Conservation (phyloP, 495 filamentous ascomycete species). For the Hypomontagnella monticulosa region DNA sequence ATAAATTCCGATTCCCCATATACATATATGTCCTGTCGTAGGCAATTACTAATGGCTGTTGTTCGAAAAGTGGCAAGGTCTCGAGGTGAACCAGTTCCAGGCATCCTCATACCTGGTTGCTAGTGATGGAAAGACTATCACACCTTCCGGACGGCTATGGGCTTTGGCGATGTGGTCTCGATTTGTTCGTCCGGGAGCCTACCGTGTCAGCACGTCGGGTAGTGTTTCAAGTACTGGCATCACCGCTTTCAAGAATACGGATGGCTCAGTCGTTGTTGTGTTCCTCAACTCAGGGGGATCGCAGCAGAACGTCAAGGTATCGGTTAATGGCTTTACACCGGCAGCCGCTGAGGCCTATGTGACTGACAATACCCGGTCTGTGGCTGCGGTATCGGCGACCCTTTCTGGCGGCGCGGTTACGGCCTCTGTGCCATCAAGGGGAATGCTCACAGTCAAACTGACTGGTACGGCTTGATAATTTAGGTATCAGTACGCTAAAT, state of each 20-base stretch:
- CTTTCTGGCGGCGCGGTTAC: conserved; percentile 33
- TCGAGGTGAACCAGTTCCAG: conserved; percentile 46
- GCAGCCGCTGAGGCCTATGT: conserved; percentile 42
- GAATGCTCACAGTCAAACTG: conserved; percentile 45
- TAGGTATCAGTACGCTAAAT: background rate
- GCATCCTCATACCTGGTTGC: conserved; percentile 53
- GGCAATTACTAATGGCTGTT: background rate
- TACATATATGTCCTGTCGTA: background rate
- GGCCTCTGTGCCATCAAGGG: conserved; percentile 34
- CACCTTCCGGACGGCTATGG: conserved; percentile 57
- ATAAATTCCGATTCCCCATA: background rate
- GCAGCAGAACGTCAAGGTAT: conserved; percentile 39
- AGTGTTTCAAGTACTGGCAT: conserved; percentile 48
- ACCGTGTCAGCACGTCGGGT: conserved; percentile 51
- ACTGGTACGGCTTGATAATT: conserved; percentile 13
- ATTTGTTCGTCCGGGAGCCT: conserved; percentile 59
- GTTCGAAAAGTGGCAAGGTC: conserved; percentile 53
- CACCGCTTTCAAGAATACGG: conserved; percentile 59
- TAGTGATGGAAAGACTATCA: conserved; percentile 46
- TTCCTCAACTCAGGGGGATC: conserved; percentile 56
- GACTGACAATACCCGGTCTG: conserved; percentile 44
- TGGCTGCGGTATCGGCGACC: conserved; percentile 18
- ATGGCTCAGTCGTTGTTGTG: conserved; percentile 55
- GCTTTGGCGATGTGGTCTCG: conserved; percentile 60
- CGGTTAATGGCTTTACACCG: conserved; percentile 41